These are phyloP conservation scores for Aspergillus tamarii DNA, from an alignment of 2,329 filamentous ascomycete species.

Conservation along the genomic window DNA sequence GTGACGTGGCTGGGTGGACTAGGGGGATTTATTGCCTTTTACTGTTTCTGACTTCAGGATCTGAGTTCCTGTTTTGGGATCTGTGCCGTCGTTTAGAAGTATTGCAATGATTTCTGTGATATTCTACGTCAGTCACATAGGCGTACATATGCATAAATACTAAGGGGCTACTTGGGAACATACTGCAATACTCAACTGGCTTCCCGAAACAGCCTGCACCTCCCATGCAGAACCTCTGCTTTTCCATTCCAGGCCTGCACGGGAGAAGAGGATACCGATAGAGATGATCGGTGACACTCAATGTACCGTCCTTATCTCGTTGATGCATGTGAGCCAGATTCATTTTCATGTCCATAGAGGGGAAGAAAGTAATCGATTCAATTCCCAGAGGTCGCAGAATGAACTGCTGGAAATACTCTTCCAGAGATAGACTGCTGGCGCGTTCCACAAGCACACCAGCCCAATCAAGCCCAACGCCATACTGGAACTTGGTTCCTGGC, in stretches of 20 bases:
- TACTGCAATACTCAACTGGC: conserved; percentile 64
- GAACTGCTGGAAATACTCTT: conserved; percentile 54
- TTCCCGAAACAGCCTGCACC: conserved; percentile 65
- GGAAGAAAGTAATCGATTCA: background rate
- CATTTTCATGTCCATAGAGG: background rate
- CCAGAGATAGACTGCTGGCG: conserved; percentile 47
- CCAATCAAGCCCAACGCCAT: conserved; percentile 61
- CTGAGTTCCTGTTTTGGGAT: conserved; percentile 53
- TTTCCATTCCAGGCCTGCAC: conserved; percentile 42
- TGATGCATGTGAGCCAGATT: conserved; percentile 5
- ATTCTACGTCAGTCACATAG: background rate
- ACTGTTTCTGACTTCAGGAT: conserved; percentile 57
- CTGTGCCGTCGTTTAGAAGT: conserved; percentile 64
- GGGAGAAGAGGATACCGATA: conserved; percentile 1
- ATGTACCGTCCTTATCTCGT: background rate
- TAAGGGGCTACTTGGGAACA: conserved; percentile 23
- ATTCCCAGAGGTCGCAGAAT: conserved; percentile 55
- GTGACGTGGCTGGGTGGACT: background rate
- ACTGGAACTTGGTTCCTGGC: conserved; percentile 65
- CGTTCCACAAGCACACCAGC: conserved; percentile 56
- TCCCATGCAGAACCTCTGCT: conserved; percentile 58
- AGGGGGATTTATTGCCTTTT: conserved; percentile 30
- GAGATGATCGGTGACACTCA: background rate
- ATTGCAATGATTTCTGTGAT: conserved; percentile 57
- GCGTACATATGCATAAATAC: background rate